A percentile compares a stretch with the other conserved stretches of the same genome.
These are phyloP conservation scores for Syzygium malaccense DNA, from an alignment of 441 rosid genomes.

Conservation along the genomic window DNA sequence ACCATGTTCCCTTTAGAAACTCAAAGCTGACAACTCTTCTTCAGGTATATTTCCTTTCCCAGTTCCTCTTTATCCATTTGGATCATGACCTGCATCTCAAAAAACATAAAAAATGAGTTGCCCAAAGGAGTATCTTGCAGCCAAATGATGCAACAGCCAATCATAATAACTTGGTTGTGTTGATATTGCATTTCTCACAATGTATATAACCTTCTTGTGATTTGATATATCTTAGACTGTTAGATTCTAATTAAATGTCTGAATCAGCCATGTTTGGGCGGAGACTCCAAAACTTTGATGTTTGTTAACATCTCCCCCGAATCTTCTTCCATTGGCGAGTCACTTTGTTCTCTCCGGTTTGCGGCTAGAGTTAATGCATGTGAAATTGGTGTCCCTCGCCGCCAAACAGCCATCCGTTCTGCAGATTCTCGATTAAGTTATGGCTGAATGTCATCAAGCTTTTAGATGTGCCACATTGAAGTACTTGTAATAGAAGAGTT, in stretches of 20 bases:
- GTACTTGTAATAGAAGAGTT: background rate
- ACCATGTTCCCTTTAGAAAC: conserved; percentile 94
- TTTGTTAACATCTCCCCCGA: conserved; percentile 92
- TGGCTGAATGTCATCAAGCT: conserved; percentile 9
- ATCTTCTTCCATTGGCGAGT: conserved; percentile 79
- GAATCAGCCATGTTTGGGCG: conserved; percentile 97
- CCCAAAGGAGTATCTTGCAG: no score
- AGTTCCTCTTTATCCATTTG: background rate
- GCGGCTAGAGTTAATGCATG: conserved; percentile 98
- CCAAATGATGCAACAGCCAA: background rate
- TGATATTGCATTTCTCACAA: background rate
- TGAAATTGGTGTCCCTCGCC: conserved; percentile 86
- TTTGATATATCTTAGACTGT: background rate
- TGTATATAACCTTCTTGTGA: background rate
- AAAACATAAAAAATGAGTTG: background rate
- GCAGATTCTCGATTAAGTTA: conserved; percentile 60
- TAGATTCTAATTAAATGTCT: background rate
- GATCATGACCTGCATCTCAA: background rate
- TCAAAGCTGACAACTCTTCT: conserved; percentile 93
- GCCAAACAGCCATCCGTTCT: conserved; percentile 46
- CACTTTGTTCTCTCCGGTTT: conserved; percentile 87
- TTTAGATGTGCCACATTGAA: background rate
- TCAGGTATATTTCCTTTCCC: conserved; percentile 42
- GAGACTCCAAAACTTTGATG: conserved; percentile 96
- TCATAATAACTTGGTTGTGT: background rate